Evolutionary conservation across 441 rosid species (phyloP).

Genomic region (Brassica hybrid): DNA sequence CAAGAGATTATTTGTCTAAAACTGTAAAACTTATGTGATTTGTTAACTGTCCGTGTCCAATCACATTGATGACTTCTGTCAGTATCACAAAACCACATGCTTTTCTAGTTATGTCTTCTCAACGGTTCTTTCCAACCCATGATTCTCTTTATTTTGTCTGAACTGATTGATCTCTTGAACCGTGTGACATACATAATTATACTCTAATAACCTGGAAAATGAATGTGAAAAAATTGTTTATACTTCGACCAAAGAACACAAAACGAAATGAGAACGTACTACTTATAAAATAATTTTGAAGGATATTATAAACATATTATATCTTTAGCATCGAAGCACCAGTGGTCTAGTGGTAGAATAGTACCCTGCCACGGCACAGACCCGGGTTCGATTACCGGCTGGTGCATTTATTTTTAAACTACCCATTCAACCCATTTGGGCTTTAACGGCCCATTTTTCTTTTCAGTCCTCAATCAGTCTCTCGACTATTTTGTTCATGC

Average conservation of each 20-base stretch:
- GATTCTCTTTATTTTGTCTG: constrained; percentile 31
- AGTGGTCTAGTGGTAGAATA: constrained; percentile 98
- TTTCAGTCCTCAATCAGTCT: not conserved
- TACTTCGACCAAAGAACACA: not conserved
- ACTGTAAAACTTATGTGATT: constrained; percentile 9
- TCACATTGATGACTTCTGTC: constrained; percentile 46
- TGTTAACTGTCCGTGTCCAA: constrained; percentile 39
- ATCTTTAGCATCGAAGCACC: constrained; percentile 41
- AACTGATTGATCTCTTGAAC: constrained; percentile 28
- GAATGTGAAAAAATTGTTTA: constrained; percentile 2
- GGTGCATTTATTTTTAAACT: not conserved
- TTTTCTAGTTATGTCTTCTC: constrained; percentile 35
- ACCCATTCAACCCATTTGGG: not conserved
- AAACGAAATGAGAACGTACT: not conserved
- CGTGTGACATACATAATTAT: not conserved
- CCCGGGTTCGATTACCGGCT: constrained; percentile 76
- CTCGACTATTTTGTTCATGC: not conserved
- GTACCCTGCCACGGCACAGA: constrained; percentile 99
- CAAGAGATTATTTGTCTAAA: constrained; percentile 24
- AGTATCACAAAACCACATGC: constrained; percentile 32
- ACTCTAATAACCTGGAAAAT: not conserved
- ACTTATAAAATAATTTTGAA: too few relatives aligned
- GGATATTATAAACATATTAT: too few relatives aligned
- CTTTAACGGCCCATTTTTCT: not conserved
- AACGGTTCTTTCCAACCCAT: constrained; percentile 17